Evolutionary conservation across 2,329 filamentous ascomycete genomes (phyloP).

Genomic region (Pestalotiopsis sp.): DNA sequence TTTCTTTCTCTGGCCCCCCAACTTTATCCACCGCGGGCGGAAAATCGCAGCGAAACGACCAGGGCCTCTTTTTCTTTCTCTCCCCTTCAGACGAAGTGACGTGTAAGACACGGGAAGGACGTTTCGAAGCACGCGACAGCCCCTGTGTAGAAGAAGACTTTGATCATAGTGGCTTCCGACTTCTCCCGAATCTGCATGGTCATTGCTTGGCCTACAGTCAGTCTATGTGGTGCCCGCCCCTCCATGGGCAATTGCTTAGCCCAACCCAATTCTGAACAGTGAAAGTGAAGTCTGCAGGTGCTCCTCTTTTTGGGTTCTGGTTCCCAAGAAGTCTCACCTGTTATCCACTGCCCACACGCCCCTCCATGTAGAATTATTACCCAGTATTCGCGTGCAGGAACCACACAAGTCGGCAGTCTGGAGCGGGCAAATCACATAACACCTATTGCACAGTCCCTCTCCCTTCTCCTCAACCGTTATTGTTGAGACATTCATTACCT

Average conservation of each 20-base stretch:
- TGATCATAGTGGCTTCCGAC: conserved; percentile 4
- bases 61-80: neutral
- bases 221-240: neutral
- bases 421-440: neutral
- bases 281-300: neutral
- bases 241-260: neutral
- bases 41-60: neutral
- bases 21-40: neutral
- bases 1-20: neutral
- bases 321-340: neutral
- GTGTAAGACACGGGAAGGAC: neutral
- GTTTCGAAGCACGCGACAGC: conserved; percentile 9
- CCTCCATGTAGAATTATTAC: neutral
- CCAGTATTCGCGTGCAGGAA: neutral
- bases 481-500: too few species aligned
- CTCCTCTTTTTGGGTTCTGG: neutral
- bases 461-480: neutral
- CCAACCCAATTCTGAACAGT: neutral
- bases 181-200: conserved; percentile 7
- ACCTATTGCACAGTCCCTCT: neutral
- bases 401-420: neutral
- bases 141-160: neutral
- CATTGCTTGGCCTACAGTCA: neutral
- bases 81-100: neutral
- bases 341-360: neutral